Percentiles rank a stretch among this genome's conserved stretches.
These are phyloP conservation scores for Blastobotrys persicus DNA, from an alignment of 1,139 yeast species.

Conservation along the genomic window DNA sequence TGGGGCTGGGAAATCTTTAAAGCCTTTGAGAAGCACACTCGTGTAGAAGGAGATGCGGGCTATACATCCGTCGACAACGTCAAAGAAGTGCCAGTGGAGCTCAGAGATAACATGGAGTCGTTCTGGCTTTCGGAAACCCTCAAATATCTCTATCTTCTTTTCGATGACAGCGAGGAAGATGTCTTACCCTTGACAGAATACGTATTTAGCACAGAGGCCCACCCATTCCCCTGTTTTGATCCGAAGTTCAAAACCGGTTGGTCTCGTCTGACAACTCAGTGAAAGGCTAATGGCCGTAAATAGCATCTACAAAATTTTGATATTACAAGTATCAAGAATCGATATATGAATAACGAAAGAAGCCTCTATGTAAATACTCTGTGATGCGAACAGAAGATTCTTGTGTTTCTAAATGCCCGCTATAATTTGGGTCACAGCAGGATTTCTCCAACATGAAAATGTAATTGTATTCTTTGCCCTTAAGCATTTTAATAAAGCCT, in stretches of 20 bases:
- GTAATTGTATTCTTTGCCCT: too few species aligned
- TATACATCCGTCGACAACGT: slow-evolving; percentile 72
- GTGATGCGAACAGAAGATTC: too few species aligned
- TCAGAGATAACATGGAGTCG: slow-evolving; percentile 78
- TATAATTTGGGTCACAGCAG: too few species aligned
- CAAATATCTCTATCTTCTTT: slow-evolving; percentile 79
- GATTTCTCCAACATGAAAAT: too few species aligned
- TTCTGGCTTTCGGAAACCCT: slow-evolving; percentile 95
- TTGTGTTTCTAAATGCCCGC: too few species aligned
- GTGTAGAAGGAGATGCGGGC: slow-evolving; percentile 54
- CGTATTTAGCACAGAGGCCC: slow-evolving; percentile 92
- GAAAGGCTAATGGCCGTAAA: not conserved
- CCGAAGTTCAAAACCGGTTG: slow-evolving; percentile 1
- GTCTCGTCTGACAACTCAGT: not conserved
- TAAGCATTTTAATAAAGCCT: too few species aligned
- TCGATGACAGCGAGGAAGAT: slow-evolving; percentile 63
- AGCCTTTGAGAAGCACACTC: slow-evolving; percentile 61
- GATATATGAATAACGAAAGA: too few species aligned
- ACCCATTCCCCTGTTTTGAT: slow-evolving; percentile 52
- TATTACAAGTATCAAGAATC: too few species aligned
- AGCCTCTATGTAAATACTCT: too few species aligned
- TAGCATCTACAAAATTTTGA: too few species aligned
- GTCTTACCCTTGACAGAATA: slow-evolving; percentile 57
- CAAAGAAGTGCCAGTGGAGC: slow-evolving; percentile 46
- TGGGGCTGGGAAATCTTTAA: slow-evolving; percentile 91